Percentiles rank a stretch among this genome's conserved stretches.
Conservation (phyloP, 2,329 filamentous ascomycete genomes). For the Paramyrothecium roridum region DNA sequence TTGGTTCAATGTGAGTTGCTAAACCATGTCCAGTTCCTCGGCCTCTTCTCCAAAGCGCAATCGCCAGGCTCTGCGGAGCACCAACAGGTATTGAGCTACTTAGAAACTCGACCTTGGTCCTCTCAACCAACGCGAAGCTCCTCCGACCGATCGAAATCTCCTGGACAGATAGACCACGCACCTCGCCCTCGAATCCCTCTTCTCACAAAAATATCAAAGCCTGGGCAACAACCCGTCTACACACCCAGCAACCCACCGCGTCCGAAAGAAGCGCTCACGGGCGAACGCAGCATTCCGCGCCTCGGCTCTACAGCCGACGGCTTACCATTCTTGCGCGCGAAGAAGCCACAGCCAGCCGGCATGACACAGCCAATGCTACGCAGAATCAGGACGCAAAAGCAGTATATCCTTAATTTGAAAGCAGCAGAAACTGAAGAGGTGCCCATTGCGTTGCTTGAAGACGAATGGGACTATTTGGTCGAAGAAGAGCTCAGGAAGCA, state of each 20-base stretch:
- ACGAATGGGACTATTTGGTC: constrained; percentile 45
- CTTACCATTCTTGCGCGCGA: constrained; percentile 63
- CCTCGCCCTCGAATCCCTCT: constrained; percentile 19
- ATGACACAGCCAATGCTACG: constrained; percentile 56
- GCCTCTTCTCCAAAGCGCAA: constrained; percentile 35
- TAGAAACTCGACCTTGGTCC: constrained; percentile 26
- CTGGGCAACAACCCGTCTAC: constrained; percentile 42
- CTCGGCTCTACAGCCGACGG: constrained; percentile 50
- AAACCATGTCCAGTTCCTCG: constrained; percentile 31
- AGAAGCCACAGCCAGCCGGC: constrained; percentile 60
- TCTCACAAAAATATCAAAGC: constrained; percentile 27
- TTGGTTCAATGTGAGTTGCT: neutral
- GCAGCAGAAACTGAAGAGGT: constrained; percentile 37
- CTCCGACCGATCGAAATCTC: constrained; percentile 6
- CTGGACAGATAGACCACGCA: constrained; percentile 8
- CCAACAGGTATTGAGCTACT: constrained; percentile 35
- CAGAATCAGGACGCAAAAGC: constrained; percentile 38
- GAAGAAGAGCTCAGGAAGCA: constrained; percentile 17
- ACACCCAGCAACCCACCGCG: constrained; percentile 42
- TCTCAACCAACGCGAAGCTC: constrained; percentile 13
- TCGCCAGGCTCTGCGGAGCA: constrained; percentile 35
- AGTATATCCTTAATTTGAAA: constrained; percentile 32
- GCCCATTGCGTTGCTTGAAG: constrained; percentile 33
- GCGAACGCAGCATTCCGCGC: constrained; percentile 47
- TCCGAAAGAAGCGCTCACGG: constrained; percentile 41